These are phyloP conservation scores for Lichenothelia convexa DNA, from an alignment of 495 filamentous ascomycete genomes.

Conservation along the genomic window DNA sequence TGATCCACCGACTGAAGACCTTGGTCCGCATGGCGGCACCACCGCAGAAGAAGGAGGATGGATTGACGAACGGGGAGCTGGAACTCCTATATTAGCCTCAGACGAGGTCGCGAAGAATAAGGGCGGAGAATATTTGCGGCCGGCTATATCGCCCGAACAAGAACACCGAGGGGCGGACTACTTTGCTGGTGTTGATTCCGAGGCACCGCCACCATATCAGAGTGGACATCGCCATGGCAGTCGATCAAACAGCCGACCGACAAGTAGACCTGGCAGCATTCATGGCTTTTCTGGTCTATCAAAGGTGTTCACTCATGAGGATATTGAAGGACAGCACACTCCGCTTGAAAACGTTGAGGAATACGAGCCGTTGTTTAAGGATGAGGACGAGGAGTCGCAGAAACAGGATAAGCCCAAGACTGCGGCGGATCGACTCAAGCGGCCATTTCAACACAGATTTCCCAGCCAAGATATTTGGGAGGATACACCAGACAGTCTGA, in stretches of 20 bases:
- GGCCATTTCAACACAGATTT: conserved; percentile 54
- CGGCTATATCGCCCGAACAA: conserved; percentile 53
- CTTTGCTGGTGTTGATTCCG: conserved; percentile 28
- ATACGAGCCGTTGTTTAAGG: conserved; percentile 87
- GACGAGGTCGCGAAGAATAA: conserved; percentile 78
- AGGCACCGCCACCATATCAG: conserved; percentile 9
- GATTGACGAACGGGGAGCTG: conserved; percentile 34
- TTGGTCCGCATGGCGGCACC: conserved; percentile 27
- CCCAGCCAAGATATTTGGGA: conserved; percentile 95
- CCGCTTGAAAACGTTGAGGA: conserved; percentile 82
- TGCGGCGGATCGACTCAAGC: conserved; percentile 42
- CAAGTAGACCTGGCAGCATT: conserved; percentile 51
- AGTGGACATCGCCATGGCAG: conserved; percentile 21
- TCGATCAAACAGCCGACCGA: conserved; percentile 32
- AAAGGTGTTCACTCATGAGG: conserved; percentile 32
- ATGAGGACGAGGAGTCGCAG: conserved; percentile 49
- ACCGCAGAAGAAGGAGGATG: conserved; percentile 29
- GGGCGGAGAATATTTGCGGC: conserved; percentile 41
- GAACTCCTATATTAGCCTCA: conserved; percentile 71
- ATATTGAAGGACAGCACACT: conserved; percentile 37
- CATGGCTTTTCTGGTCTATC: conserved; percentile 28
- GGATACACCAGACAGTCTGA: conserved; percentile 75
- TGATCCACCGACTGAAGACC: conserved; percentile 25
- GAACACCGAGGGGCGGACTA: conserved; percentile 39
- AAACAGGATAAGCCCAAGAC: conserved; percentile 30